Evolutionary conservation across 1,139 yeast genomes (phyloP), one percentile per base, ranked within the genome.

Genomic region (Hansenula sp.): DNA sequence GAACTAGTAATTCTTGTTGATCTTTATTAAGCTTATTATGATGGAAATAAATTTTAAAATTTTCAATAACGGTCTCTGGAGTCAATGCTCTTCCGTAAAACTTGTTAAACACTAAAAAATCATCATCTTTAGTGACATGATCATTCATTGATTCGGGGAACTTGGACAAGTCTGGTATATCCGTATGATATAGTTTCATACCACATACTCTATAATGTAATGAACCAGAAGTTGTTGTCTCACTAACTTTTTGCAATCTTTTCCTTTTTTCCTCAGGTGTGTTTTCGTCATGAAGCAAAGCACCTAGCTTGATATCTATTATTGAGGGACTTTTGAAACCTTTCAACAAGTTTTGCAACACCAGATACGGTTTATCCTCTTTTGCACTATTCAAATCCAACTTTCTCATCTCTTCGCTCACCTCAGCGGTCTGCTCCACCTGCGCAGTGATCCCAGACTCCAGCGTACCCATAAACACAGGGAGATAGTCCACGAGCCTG

Each of bases 171-270:
- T 43, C 40, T 14, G 52, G 52, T 1, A 45, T 1, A 16, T 50
- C 37, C 31, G 48, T 56, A 34, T 61, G 56, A 48, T 62, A 71
- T 3, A 83, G 62, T 52, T 82, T 82, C 95, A 92, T 86, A 0
- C 98, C 98, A 51, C 97, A 90, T 2, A 92, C 75, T 44, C 98
- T 67, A 48, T 83, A 79, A 18, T 78, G 73, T 17, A 86, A 65
- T 2, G 81, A 64, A 0, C 97, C 96, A 39, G 94, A 82, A 1
- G 97, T 92, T 2, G 97, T 90, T 0, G 68, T 48, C 1, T 63
- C 57, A 33, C 94, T 74, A 0, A 92, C 97, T 31, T 69, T 61
- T 27, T 65, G 66, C 52, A 92, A 64, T 32, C 97, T 59, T 33
- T 64, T 64, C 16, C 65, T 68, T 55, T 92, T 92, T 27, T 79